Base-by-base conservation (phyloP, 441 rosid species). In the Mallotus japonicus region DNA sequence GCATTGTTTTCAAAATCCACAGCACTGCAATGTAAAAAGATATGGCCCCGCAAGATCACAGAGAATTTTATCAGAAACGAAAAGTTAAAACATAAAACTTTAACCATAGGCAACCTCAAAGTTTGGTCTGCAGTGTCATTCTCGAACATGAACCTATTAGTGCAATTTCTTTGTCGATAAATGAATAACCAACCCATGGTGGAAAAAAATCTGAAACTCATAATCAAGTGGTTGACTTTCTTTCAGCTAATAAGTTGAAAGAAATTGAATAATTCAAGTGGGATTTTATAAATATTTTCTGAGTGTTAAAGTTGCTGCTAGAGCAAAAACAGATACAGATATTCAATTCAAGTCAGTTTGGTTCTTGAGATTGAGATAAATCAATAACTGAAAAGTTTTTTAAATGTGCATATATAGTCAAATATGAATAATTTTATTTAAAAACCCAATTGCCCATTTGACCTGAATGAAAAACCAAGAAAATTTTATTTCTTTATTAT, bases 141-240 rank as follows among this genome's bases (percentile, higher is more conserved):
- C 40, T 37, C 5, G 40, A 4, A 37, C 40, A 37, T 37, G 40
- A 37, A 37, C 6, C 40, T 5, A 37, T 3, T 37, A 37, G 6
- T 37, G 5, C 1, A 37, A 37, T 37, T 37, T 37, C 6, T 37
- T 37, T 37, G 40, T 37, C 40, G 2, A 37, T 37, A 37, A 37
- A 37, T 37, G 6, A 37, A 37, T 37, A 37, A 37, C 5, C 28
- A 67, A 17, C 14, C 40, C 14, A 24, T 17, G 8, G 8, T 0
- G 24, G 6, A 37, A 37, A 37, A 49, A 15, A 62, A 71, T 56
- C 6, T 0, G 16, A 28, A 71, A 32, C 59, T 19, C 58, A 51
- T n/a, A 61, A 32, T 62, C 67, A 61, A 61, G 19, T 5, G 5
- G 7, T 54, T 71, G 67, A n/a, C 47, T 61, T 49, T 70, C 54